Evolutionary conservation across 164 flowering plant species (phyloP).

Genomic region (grape (Vitis vinifera)): ASM3070453v1 NC_081814.1:3371501-3372000

Average conservation of each 20-base stretch:
- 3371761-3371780: background rate
- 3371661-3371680: background rate
- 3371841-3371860: background rate
- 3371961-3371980: no score
- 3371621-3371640: background rate
- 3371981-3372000: background rate
- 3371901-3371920: background rate
- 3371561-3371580: background rate
- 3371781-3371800: background rate
- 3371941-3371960: slow-evolving; percentile 1
- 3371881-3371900: background rate
- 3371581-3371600: background rate
- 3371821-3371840: slow-evolving; percentile 11
- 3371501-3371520: no score
- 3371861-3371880: no score
- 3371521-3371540: no score
- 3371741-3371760: slow-evolving; percentile 8
- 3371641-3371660: background rate
- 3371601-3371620: background rate
- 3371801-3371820: slow-evolving; percentile 18
- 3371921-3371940: slow-evolving; percentile 5
- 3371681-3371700: background rate
- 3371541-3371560: background rate
- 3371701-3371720: background rate
- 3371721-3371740: background rate